A percentile compares a stretch with the other conserved stretches of the same genome.
These are phyloP conservation scores for Kluyveromyces nonfermentans DNA, from an alignment of 805 yeast genomes.

Conservation along the genomic window DNA sequence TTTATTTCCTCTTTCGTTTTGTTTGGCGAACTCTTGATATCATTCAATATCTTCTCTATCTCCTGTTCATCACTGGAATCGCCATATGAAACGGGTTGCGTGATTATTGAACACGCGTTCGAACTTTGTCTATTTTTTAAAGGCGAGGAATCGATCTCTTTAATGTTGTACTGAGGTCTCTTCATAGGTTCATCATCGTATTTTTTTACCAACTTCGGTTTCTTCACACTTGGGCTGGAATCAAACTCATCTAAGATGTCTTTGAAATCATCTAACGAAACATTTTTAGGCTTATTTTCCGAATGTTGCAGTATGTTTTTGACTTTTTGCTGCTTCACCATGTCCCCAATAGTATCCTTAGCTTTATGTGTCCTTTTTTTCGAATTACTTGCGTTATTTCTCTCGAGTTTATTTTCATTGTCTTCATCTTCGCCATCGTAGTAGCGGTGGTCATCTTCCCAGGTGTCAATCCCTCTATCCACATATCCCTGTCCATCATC, in stretches of 20 bases:
- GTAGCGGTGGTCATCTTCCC: constrained; percentile 51
- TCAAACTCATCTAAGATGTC: constrained; percentile 54
- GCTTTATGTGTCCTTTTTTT: not conserved
- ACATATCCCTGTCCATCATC: constrained; percentile 92
- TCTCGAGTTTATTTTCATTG: constrained; percentile 20
- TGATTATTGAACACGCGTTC: not conserved
- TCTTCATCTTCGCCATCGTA: constrained; percentile 49
- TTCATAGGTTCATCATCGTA: not conserved
- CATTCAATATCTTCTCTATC: constrained; percentile 6
- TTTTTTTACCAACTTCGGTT: constrained; percentile 1
- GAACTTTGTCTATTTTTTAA: constrained; percentile 11
- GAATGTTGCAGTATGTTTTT: constrained; percentile 29
- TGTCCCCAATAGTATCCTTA: constrained; percentile 32
- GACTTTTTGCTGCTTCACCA: constrained; percentile 43
- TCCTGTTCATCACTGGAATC: not conserved
- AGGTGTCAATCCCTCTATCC: constrained; percentile 87
- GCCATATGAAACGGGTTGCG: constrained; percentile 7
- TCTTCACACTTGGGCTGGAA: constrained; percentile 12
- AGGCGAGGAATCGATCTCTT: constrained; percentile 21
- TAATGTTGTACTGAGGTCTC: not conserved
- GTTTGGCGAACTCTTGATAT: constrained; percentile 19
- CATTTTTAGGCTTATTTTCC: constrained; percentile 28
- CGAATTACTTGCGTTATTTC: constrained; percentile 7
- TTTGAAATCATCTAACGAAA: constrained; percentile 49
- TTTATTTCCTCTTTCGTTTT: constrained; percentile 24